Conservation (phyloP, 768 basidiomycete genomes). For the Amylocystis lapponica region DNA sequence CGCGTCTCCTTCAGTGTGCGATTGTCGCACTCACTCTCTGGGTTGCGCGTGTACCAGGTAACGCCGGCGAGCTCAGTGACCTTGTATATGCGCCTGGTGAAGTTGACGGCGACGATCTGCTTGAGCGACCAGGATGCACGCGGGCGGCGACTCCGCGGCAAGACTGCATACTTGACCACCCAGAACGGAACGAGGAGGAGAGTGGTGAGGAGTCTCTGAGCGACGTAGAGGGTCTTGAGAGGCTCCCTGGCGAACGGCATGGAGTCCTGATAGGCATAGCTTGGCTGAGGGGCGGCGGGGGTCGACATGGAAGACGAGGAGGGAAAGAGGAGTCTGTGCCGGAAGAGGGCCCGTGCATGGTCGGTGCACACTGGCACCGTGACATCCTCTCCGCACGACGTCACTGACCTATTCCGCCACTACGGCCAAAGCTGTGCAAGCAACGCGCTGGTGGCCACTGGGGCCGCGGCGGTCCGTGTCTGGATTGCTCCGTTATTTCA, state of each 20-base stretch:
- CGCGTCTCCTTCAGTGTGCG: conserved; percentile 37
- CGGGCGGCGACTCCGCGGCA: conserved; percentile 41
- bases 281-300: no score
- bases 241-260: conserved; percentile 42
- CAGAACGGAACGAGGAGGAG: conserved; percentile 42
- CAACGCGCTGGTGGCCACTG: no score
- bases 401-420: no score
- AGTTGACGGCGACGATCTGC: conserved; percentile 46
- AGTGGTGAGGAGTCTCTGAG: conserved; percentile 43
- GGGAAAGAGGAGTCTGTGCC: no score
- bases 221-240: conserved; percentile 41
- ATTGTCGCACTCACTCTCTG: conserved; percentile 30
- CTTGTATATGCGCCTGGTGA: conserved; percentile 45
- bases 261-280: conserved; percentile 36
- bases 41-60: conserved; percentile 46
- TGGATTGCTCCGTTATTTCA: no score
- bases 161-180: conserved; percentile 36
- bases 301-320: no score
- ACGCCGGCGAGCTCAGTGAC: conserved; percentile 53
- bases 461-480: no score
- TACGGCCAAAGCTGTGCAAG: no score
- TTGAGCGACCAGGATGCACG: conserved; percentile 44
- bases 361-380: no score
- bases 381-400: no score
- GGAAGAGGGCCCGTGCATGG: no score